phyloP scores from a whole-genome alignment of 257 asterid genomes.

The Avicennia marina region DNA sequence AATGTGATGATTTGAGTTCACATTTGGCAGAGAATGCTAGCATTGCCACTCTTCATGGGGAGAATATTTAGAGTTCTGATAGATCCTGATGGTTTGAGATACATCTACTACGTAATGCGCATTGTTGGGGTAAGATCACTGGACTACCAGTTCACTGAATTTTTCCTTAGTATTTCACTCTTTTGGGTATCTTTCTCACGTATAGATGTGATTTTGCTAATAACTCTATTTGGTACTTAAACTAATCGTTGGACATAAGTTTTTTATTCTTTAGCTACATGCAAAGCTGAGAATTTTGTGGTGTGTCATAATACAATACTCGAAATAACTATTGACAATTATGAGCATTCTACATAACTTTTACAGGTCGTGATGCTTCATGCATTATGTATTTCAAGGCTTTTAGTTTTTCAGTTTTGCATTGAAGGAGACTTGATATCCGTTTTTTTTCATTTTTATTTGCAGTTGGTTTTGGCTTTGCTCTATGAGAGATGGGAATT shows the following conservation, averaged over 20 bases:
- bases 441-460: not conserved
- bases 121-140: conserved; percentile 47
- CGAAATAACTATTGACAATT: too few species aligned
- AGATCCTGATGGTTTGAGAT: conserved; percentile 51
- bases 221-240: too few species aligned
- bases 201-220: not conserved
- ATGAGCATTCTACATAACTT: too few species aligned
- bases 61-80: conserved; percentile 27
- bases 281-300: too few species aligned
- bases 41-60: conserved; percentile 40
- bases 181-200: too few species aligned
- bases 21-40: conserved; percentile 40
- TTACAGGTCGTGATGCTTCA: too few species aligned
- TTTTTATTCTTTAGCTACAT: too few species aligned
- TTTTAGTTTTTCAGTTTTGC: not conserved
- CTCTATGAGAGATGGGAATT: conserved; percentile 29
- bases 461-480: conserved; percentile 44
- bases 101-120: conserved; percentile 50
- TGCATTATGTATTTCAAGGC: not conserved
- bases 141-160: too few species aligned
- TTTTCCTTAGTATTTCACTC: not conserved
- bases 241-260: too few species aligned
- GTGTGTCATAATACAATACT: too few species aligned
- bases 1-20: not conserved
- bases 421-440: not conserved